Percentiles rank a stretch among this genome's conserved stretches.
phyloP scores from a whole-genome alignment of 2,329 filamentous ascomycete species.

The Cercospora citrullina region DNA sequence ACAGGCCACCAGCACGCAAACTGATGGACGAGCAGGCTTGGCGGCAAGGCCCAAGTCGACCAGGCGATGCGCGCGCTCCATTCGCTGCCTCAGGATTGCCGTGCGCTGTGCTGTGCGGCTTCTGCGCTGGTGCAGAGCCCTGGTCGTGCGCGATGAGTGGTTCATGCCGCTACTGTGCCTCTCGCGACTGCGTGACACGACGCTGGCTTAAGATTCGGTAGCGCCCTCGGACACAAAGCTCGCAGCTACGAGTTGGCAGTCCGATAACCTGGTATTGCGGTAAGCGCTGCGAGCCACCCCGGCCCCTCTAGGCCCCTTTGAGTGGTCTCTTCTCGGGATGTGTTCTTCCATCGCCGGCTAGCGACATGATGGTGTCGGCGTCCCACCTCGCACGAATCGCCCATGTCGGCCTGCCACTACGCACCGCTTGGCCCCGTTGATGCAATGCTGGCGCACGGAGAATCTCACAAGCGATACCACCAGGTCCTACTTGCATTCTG shows the following conservation, averaged over 20 bases:
- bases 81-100: background rate
- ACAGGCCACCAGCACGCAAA: background rate
- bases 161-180: constrained; percentile 20
- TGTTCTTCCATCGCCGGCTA: constrained; percentile 18
- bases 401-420: constrained; percentile 10
- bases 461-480: constrained; percentile 21
- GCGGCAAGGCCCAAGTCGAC: too few species aligned
- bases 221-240: constrained; percentile 12
- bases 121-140: background rate
- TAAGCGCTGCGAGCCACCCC: constrained; percentile 22
- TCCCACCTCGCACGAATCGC: constrained; percentile 23
- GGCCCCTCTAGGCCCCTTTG: constrained; percentile 16
- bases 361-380: constrained; percentile 20
- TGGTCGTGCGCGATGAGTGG: constrained; percentile 4
- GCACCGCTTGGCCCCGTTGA: constrained; percentile 10
- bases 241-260: constrained; percentile 21
- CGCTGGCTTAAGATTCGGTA: background rate
- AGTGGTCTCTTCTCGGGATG: constrained; percentile 19
- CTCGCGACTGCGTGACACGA: background rate
- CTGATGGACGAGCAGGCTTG: background rate
- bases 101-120: background rate
- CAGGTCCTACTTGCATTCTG: constrained; percentile 17
- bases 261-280: constrained; percentile 29
- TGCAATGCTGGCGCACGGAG: constrained; percentile 21
- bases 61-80: background rate